Evolutionary conservation across 805 yeast species (phyloP).

Genomic region (Myxozyma sirexii): DNA sequence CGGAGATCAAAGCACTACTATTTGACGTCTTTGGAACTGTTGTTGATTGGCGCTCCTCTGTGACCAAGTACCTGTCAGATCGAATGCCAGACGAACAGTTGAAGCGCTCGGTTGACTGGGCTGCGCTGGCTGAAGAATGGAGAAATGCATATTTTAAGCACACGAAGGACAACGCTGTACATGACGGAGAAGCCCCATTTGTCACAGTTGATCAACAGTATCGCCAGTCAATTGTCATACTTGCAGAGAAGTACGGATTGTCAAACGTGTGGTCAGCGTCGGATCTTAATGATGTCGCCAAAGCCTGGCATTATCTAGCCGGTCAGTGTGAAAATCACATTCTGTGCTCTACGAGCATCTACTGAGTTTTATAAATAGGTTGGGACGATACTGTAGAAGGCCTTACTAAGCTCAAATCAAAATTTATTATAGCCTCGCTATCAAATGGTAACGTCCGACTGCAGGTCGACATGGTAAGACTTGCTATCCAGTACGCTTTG

Average conservation of each 20-base stretch:
- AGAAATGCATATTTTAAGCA: slow-evolving; percentile 19
- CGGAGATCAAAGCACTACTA: slow-evolving; percentile 21
- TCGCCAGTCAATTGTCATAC: slow-evolving; percentile 2
- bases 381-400: slow-evolving; percentile 32
- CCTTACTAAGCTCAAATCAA: slow-evolving; percentile 19
- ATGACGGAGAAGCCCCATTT: slow-evolving; percentile 1
- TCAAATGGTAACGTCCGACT: slow-evolving; percentile 32
- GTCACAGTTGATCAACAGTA: slow-evolving; percentile 26
- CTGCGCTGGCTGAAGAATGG: slow-evolving; percentile 26
- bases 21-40: slow-evolving; percentile 34
- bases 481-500: background rate
- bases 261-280: slow-evolving; percentile 8
- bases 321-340: slow-evolving; percentile 13
- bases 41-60: slow-evolving; percentile 31
- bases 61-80: slow-evolving; percentile 5
- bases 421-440: slow-evolving; percentile 25
- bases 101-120: slow-evolving; percentile 20
- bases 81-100: background rate
- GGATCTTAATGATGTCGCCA: slow-evolving; percentile 24
- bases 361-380: slow-evolving; percentile 11
- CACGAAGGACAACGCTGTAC: slow-evolving; percentile 8
- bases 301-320: slow-evolving; percentile 27
- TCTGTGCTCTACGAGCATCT: background rate
- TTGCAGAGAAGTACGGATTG: slow-evolving; percentile 20
- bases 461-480: slow-evolving; percentile 29